Base-by-base conservation (phyloP, 257 asterid genomes). In the Scutellaria baicalensis region DNA sequence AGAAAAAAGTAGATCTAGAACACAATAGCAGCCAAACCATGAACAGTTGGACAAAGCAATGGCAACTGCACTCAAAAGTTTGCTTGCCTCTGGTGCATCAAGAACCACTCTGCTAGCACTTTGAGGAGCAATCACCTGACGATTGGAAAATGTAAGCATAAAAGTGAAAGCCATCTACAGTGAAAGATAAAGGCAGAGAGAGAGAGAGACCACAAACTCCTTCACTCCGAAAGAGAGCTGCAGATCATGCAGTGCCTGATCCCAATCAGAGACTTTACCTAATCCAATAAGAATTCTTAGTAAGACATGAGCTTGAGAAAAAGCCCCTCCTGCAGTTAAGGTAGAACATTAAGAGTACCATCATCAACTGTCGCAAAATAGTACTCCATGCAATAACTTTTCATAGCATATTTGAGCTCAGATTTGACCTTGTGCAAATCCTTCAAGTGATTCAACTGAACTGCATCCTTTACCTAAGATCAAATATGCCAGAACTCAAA, bases 1-100 rank as follows among this genome's bases (percentile, higher is more conserved):
- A 57, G 56, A 63, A 72, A 72, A 39, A 11, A 77, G 63, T 18
- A 54, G 55, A 64, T 11, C 62, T 69, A 71, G 9, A 55, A 45
- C 54, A 64, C 18, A 72, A 78, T 44, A 73, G 78, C 58, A 68
- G 67, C 77, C 83, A 75, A 76, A 91, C 97, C 97, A 84, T 64
- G 95, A 87, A 83, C 95, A 84, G 83, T 86, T 89, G 75, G 97
- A 84, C 83, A 89, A 66, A 62, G 96, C 96, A 84, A 91, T 91
- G 74, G 97, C 95, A 78, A 89, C 95, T 47, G 95, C 95, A 83
- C 97, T 91, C 85, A 91, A 81, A 67, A 91, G 97, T 77, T 91
- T 91, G 93, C 93, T 89, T 57, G 96, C 95, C 85, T 89, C 97
- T 44, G 97, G 96, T 67, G 93, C 91, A 72, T 89, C 95, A 73